phyloP scores from a whole-genome alignment of 2,329 filamentous ascomycete genomes.

The Monosporascus sp. region DNA sequence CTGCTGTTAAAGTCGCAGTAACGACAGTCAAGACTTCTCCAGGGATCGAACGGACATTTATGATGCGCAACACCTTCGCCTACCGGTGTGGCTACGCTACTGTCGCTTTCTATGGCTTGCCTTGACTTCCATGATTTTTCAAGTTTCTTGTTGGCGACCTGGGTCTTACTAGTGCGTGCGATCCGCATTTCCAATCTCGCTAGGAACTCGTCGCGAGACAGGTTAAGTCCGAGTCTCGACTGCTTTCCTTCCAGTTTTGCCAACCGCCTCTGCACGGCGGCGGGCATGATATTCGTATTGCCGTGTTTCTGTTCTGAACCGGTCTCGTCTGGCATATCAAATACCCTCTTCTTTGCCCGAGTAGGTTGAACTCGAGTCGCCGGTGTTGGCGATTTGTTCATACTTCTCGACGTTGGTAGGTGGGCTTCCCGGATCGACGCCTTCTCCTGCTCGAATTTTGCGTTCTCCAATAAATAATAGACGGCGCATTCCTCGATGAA shows the following conservation, averaged over 20 bases:
- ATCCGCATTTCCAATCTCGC: background rate
- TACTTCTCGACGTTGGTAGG: background rate
- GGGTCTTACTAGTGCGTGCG: background rate
- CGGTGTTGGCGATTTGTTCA: background rate
- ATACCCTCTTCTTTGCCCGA: background rate
- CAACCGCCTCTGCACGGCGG: background rate
- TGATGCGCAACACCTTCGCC: background rate
- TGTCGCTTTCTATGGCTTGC: background rate
- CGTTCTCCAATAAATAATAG: background rate
- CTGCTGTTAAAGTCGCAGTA: background rate
- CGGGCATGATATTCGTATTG: background rate
- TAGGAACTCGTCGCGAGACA: background rate
- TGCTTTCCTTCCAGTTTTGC: background rate
- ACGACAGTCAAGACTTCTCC: background rate
- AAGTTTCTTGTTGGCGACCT: background rate
- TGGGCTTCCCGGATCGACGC: background rate
- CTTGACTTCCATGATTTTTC: background rate
- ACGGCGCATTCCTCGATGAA: background rate
- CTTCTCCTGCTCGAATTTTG: background rate
- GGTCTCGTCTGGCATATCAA: background rate
- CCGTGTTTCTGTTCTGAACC: background rate
- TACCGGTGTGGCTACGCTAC: background rate
- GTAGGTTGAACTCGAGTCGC: background rate
- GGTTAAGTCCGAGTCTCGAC: background rate
- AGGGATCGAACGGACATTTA: background rate